Evolutionary conservation across 768 basidiomycete species (phyloP).

Genomic region (Russula ochroleuca): DNA sequence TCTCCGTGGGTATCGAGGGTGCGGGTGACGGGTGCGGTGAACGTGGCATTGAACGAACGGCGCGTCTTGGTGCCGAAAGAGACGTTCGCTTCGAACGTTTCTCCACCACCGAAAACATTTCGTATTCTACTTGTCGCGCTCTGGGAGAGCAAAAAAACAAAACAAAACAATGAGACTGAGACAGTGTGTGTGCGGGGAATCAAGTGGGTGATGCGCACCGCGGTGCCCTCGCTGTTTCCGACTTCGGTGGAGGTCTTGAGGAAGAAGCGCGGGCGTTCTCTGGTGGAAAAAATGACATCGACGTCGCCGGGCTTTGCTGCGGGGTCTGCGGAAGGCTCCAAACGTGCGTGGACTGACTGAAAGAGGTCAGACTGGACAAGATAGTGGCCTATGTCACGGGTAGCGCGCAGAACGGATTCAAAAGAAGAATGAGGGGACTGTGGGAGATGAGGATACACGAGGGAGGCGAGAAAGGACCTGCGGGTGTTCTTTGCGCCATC

Average conservation of each 20-base stretch:
- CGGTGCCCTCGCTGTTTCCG: slow-evolving; percentile 89
- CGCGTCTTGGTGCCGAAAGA: slow-evolving; percentile 85
- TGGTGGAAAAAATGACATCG: slow-evolving; percentile 73
- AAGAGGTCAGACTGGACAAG: slow-evolving; percentile 79
- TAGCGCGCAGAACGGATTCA: slow-evolving; percentile 63
- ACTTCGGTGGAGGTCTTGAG: slow-evolving; percentile 85
- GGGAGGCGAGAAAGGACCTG: slow-evolving; percentile 70
- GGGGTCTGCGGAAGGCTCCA: slow-evolving; percentile 55
- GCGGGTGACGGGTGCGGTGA: slow-evolving; percentile 57
- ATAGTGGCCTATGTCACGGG: slow-evolving; percentile 58
- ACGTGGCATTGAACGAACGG: slow-evolving; percentile 69
- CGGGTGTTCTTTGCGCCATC: slow-evolving; percentile 74
- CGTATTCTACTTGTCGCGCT: slow-evolving; percentile 75
- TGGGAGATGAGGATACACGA: slow-evolving; percentile 64
- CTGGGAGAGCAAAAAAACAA: slow-evolving; percentile 37
- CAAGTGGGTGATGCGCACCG: slow-evolving; percentile 50
- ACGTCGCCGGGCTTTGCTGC: slow-evolving; percentile 58
- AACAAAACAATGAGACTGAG: not conserved
- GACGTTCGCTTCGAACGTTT: slow-evolving; percentile 77
- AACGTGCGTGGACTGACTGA: slow-evolving; percentile 53
- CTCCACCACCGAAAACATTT: slow-evolving; percentile 90
- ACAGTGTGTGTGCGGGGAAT: not conserved
- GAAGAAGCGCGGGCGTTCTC: slow-evolving; percentile 71
- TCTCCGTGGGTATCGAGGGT: slow-evolving; percentile 67
- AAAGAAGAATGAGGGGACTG: slow-evolving; percentile 40